Evolutionary conservation across 169 alveolate species (phyloP).

Genomic region (Cryptosporidium parvum): DNA sequence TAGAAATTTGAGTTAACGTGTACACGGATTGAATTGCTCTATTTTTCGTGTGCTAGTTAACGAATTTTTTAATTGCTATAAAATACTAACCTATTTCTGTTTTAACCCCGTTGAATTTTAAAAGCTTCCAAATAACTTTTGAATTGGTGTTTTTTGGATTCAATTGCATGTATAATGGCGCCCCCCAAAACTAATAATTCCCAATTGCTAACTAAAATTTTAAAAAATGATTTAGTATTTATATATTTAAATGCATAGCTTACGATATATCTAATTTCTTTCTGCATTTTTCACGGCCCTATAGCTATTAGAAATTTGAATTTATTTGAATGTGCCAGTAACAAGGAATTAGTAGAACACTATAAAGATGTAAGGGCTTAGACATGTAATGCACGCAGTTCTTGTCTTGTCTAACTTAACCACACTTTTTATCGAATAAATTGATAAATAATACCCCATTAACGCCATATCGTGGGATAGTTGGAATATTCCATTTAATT

Average conservation of each 20-base stretch:
- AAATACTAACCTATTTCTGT: no score
- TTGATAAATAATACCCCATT: conserved; percentile 1
- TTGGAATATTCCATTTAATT: not conserved
- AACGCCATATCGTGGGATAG: conserved; percentile 25
- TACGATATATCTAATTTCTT: no score
- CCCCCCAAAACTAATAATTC: not conserved
- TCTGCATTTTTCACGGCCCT: not conserved
- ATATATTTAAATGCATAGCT: not conserved
- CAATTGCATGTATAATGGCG: not conserved
- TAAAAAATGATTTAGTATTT: not conserved
- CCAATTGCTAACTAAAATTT: not conserved
- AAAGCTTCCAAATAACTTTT: no score
- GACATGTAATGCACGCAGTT: conserved; percentile 77
- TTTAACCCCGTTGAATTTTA: not conserved
- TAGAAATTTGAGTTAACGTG: not conserved
- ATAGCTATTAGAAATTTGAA: not conserved
- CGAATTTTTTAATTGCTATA: no score
- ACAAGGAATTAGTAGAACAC: not conserved
- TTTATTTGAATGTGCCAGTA: not conserved
- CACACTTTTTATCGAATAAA: conserved; percentile 28
- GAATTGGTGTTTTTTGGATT: not conserved
- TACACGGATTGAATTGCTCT: no score
- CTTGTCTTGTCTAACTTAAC: conserved; percentile 73
- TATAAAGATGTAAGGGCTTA: not conserved
- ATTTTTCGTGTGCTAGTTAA: not conserved